Base-by-base conservation (phyloP, 2,329 filamentous ascomycete genomes). In the Colletotrichum viniferum region DNA sequence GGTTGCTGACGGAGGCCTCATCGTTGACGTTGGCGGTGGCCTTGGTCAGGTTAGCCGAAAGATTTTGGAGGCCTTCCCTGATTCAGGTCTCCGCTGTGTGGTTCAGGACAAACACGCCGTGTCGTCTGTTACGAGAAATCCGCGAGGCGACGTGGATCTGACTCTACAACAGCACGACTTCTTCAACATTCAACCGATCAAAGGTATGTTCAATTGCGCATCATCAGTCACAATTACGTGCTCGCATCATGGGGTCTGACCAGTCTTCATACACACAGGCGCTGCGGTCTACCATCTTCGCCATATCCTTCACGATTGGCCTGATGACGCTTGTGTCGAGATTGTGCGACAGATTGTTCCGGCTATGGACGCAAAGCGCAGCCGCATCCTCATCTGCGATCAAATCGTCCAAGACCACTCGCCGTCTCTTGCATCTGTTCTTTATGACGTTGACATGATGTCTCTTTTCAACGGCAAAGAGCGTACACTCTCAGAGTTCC, bases 121-220 rank as follows among this genome's bases (percentile, higher is more conserved):
- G n/a, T 52, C 43, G 0, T 52, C n/a, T 7, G 12, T 13, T 24
- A 14, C 4, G 10, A 52, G 43, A 13, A 6, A 21, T 2, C 2
- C 43, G 0, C 10, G 43, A 3, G 1, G 6, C 43, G n/a, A 52
- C 0, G 21, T 52, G n/a, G 43, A 52, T 1, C 0, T 52, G 1
- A 52, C 43, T 4, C 43, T 52, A n/a, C 43, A 52, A 24, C 43
- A 52, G 2, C 43, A 52, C 12, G 43, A 52, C n/a, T 52, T 52
- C 10, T 52, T 52, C n/a, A 52, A 52, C 43, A 52, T 2, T 24
- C 43, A 52, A 52, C 43, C 43, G 10, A 52, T 52, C 43, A 52
- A 52, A 52, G 43, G 43, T 52, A 52, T 13, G 43, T 4, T 52
- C 43, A 10, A 2, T 3, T n/a, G 9, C 9, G 38, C 18, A 48